A percentile compares a stretch with the other conserved stretches of the same genome.
Evolutionary conservation across 192 early-diverging fungal species (phyloP).

Genomic region (Coemansia sp.): DNA sequence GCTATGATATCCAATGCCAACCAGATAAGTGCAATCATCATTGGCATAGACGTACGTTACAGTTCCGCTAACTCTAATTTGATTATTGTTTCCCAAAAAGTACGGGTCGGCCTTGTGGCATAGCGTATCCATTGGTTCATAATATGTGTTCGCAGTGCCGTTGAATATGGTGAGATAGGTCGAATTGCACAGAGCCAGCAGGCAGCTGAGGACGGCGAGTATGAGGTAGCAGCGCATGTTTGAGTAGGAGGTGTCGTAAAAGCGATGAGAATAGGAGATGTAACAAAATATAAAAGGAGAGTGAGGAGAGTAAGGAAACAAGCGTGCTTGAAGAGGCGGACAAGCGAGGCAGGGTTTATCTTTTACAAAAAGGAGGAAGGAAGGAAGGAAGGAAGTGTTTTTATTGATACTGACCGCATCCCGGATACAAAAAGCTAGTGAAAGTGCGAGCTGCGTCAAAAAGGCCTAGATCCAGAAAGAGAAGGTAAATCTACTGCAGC

Average conservation of each 20-base stretch:
- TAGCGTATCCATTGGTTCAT: not conserved
- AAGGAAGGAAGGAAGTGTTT: too few relatives aligned
- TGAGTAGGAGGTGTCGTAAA: not conserved
- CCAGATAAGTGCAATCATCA: slow-evolving; percentile 1
- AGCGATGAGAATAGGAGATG: not conserved
- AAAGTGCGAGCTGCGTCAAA: too few relatives aligned
- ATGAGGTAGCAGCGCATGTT: not conserved
- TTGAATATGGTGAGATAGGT: not conserved
- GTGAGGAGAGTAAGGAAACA: not conserved
- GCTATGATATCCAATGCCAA: not conserved
- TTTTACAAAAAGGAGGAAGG: too few relatives aligned
- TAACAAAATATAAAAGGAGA: not conserved
- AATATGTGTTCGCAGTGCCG: not conserved
- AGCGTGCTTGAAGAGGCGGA: too few relatives aligned
- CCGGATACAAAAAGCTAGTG: too few relatives aligned
- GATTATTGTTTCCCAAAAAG: not conserved
- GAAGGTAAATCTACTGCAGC: too few relatives aligned
- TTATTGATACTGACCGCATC: too few relatives aligned
- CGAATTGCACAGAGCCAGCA: slow-evolving; percentile 1
- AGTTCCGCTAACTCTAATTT: not conserved
- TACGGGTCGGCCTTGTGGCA: not conserved
- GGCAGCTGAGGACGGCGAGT: slow-evolving; percentile 1
- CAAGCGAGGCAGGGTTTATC: too few relatives aligned
- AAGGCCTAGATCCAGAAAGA: too few relatives aligned
- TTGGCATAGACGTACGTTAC: not conserved